These are phyloP conservation scores for Aureobasidium uvarum DNA, from an alignment of 2,329 filamentous ascomycete species.

Conservation along the genomic window DNA sequence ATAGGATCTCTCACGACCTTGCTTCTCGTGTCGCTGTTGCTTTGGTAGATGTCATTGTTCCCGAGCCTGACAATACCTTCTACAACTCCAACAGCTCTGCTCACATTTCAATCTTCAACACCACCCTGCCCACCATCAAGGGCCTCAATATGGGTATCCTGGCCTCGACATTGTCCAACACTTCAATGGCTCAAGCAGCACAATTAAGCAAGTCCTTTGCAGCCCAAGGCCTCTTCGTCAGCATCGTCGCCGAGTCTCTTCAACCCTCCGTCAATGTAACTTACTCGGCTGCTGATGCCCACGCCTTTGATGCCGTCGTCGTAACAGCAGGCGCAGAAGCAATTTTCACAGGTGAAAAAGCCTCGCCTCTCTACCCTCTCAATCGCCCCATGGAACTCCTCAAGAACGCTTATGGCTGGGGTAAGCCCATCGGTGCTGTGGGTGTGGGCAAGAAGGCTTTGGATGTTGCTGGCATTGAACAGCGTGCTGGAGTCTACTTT, in stretches of 20 bases:
- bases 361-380: constrained; percentile 61
- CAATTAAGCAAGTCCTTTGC: constrained; percentile 46
- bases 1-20: constrained; percentile 66
- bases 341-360: constrained; percentile 54
- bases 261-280: constrained; percentile 58
- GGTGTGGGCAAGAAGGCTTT: constrained; percentile 41
- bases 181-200: constrained; percentile 56
- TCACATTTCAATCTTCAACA: constrained; percentile 59
- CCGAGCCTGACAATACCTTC: constrained; percentile 59
- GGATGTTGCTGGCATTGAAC: not conserved
- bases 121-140: constrained; percentile 59
- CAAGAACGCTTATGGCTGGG: constrained; percentile 71
- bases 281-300: constrained; percentile 69
- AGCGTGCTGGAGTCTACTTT: constrained; percentile 30
- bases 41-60: constrained; percentile 60
- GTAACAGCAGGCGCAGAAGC: constrained; percentile 63
- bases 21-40: constrained; percentile 70
- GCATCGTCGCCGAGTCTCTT: constrained; percentile 62
- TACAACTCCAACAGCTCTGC: constrained; percentile 68
- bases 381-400: constrained; percentile 73
- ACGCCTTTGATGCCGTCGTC: constrained; percentile 63
- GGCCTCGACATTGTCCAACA: constrained; percentile 45
- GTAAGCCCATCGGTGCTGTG: constrained; percentile 71
- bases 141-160: constrained; percentile 65
- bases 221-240: constrained; percentile 54